Evolutionary conservation across 2,329 filamentous ascomycete species (phyloP).

Genomic region (Diaporthe vaccinii): DNA sequence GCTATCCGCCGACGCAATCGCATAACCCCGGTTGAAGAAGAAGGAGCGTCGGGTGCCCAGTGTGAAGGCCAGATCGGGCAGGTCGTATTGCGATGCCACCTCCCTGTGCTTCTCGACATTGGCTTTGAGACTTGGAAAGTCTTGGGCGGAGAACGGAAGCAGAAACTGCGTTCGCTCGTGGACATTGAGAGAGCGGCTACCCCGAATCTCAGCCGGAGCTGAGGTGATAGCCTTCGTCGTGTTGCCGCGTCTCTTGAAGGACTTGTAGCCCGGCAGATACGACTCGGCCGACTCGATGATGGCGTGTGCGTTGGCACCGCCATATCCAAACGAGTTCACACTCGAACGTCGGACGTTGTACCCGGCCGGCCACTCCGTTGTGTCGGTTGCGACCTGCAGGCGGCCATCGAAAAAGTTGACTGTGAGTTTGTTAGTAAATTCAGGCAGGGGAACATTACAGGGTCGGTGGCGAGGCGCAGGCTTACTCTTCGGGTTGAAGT

Average conservation of each 20-base stretch:
- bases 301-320: constrained; percentile 41
- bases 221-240: constrained; percentile 48
- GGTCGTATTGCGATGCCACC: background rate
- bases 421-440: constrained; percentile 30
- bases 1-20: background rate
- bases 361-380: constrained; percentile 41
- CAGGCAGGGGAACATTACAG: background rate
- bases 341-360: constrained; percentile 41
- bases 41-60: background rate
- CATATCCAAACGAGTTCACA: constrained; percentile 42
- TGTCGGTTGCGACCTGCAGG: background rate
- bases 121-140: background rate
- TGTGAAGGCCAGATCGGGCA: constrained; percentile 9
- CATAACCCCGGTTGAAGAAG: background rate
- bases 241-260: constrained; percentile 42
- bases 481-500: constrained; percentile 27
- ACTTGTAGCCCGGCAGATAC: constrained; percentile 31
- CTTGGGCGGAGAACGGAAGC: constrained; percentile 17
- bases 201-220: constrained; percentile 26
- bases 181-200: background rate
- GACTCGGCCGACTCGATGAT: background rate
- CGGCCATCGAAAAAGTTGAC: constrained; percentile 36
- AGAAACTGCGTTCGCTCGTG: constrained; percentile 40
- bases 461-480: background rate
- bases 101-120: background rate